Evolutionary conservation across 1,284 basidiomycete species (phyloP).

Genomic region (Pyrrhoderma lamaoense): DNA sequence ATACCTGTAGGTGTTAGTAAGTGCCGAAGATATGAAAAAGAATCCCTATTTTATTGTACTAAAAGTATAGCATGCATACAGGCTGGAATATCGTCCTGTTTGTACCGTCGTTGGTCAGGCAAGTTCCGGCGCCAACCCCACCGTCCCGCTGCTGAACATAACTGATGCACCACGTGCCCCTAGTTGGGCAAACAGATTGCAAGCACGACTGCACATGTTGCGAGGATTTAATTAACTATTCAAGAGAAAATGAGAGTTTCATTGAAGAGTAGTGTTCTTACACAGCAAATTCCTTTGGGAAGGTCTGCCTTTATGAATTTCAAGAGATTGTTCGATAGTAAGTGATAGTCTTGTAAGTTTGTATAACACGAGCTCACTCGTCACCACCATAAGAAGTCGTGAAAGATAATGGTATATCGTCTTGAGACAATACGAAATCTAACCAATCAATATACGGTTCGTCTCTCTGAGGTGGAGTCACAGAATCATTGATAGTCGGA

Average conservation of each 20-base stretch:
- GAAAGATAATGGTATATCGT: constrained; percentile 20
- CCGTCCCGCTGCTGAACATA: constrained; percentile 38
- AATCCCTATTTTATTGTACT: too few relatives aligned
- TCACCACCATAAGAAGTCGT: constrained; percentile 25
- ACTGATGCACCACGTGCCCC: constrained; percentile 38
- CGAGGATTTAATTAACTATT: neutral
- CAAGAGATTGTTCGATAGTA: too few relatives aligned
- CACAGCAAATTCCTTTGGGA: constrained; percentile 22
- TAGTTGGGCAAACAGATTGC: constrained; percentile 38
- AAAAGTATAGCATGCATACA: neutral
- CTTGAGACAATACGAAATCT: constrained; percentile 18
- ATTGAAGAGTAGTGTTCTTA: constrained; percentile 23
- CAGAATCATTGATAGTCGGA: constrained; percentile 26
- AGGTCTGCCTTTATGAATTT: constrained; percentile 19
- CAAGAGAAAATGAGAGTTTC: constrained; percentile 18
- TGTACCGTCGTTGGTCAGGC: constrained; percentile 34
- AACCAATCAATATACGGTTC: constrained; percentile 30
- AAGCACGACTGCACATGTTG: constrained; percentile 29
- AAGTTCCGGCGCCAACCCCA: constrained; percentile 33
- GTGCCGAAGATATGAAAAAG: neutral
- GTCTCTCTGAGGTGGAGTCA: constrained; percentile 28
- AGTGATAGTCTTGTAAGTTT: neutral
- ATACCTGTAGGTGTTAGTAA: constrained; percentile 22
- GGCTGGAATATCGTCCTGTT: constrained; percentile 34
- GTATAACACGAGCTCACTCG: constrained; percentile 21